Evolutionary conservation across 441 rosid genomes (phyloP).

Genomic region (Gossypium trilobum): DNA sequence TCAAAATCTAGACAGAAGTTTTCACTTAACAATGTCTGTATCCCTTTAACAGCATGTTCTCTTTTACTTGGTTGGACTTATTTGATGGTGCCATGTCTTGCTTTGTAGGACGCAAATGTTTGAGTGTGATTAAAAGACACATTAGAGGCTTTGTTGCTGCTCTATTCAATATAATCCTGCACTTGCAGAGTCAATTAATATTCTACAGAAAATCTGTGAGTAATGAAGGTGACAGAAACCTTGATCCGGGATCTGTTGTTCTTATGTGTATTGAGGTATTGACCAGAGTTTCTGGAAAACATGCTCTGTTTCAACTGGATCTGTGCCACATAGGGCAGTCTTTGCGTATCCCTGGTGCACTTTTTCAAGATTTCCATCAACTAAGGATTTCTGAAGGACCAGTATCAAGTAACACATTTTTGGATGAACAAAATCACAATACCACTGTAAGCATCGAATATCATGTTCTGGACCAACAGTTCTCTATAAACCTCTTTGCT

Average conservation of each 20-base stretch:
- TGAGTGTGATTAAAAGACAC: conserved; percentile 52
- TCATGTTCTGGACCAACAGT: conserved; percentile 36
- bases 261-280: conserved; percentile 85
- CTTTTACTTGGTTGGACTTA: conserved; percentile 2
- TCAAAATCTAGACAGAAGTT: conserved; percentile 1
- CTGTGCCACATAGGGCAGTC: conserved; percentile 69
- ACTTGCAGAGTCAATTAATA: conserved; percentile 62
- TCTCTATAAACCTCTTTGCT: conserved; percentile 46
- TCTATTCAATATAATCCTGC: conserved; percentile 60
- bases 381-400: conserved; percentile 27
- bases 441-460: conserved; percentile 19
- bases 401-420: conserved; percentile 17
- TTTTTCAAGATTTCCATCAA: conserved; percentile 48
- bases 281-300: conserved; percentile 69
- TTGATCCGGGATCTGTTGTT: conserved; percentile 77
- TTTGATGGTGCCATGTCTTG: conserved; percentile 26
- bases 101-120: conserved; percentile 53
- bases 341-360: conserved; percentile 54
- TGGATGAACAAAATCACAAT: conserved; percentile 22
- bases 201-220: conserved; percentile 31
- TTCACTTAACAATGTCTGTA: background rate
- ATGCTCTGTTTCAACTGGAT: conserved; percentile 55
- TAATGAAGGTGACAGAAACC: conserved; percentile 27
- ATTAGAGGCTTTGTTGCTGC: conserved; percentile 60
- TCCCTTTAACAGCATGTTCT: background rate